Evolutionary conservation across 306 rosid genomes (phyloP).

Genomic region (Castanea mollissima): DNA sequence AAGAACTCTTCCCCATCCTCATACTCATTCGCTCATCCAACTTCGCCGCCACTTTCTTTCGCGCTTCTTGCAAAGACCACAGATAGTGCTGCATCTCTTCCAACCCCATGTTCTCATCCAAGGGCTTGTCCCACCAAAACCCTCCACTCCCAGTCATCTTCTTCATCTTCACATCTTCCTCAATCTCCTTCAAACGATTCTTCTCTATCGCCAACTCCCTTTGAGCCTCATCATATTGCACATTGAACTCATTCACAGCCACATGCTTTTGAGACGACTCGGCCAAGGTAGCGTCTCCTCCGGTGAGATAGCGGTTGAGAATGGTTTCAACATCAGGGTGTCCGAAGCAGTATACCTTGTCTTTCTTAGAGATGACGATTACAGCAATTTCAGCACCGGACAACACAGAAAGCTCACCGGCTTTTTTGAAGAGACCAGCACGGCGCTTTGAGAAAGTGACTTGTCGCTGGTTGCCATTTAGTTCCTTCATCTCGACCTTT

Average conservation of each 20-base stretch:
- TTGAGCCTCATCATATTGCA: conserved; percentile 23
- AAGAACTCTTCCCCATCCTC: not conserved
- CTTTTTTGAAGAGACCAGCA: conserved; percentile 50
- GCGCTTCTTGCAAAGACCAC: conserved; percentile 27
- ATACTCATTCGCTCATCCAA: not conserved
- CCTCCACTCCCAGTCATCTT: not conserved
- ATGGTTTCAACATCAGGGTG: conserved; percentile 32
- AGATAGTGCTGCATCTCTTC: conserved; percentile 30
- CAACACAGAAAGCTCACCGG: conserved; percentile 46
- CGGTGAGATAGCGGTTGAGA: conserved; percentile 25
- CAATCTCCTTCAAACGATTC: conserved; percentile 7
- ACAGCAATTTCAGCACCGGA: conserved; percentile 38
- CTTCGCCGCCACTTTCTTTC: conserved; percentile 18
- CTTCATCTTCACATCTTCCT: not conserved
- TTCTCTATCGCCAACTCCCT: conserved; percentile 35
- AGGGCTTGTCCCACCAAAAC: conserved; percentile 41
- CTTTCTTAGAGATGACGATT: conserved; percentile 46
- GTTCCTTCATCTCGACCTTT: conserved; percentile 53
- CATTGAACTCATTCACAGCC: conserved; percentile 10
- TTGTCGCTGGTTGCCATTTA: conserved; percentile 39
- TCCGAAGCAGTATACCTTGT: conserved; percentile 42
- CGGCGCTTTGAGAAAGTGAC: conserved; percentile 56
- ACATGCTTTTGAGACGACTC: not conserved
- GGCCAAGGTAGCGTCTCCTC: not conserved
- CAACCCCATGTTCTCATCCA: conserved; percentile 29